These are phyloP conservation scores for Aspergillus biplanus DNA, from an alignment of 495 filamentous ascomycete species.

Conservation along the genomic window DNA sequence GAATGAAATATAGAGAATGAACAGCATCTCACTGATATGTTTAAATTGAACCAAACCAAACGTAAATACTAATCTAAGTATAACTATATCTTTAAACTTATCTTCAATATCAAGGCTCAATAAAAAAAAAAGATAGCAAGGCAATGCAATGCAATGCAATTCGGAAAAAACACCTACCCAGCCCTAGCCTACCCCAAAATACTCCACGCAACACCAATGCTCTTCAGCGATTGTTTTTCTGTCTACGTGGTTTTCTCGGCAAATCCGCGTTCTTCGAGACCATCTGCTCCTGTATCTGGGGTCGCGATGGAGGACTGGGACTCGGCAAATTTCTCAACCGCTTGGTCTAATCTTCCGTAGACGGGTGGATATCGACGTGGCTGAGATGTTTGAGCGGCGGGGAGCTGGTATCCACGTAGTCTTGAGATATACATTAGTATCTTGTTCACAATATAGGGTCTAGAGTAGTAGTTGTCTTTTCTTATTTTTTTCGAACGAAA, in stretches of 20 bases:
- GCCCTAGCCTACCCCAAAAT: background rate
- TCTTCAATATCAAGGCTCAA: too few relatives aligned
- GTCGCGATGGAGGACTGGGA: slow-evolving; percentile 52
- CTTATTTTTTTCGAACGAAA: too few relatives aligned
- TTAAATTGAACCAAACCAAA: background rate
- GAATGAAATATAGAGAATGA: background rate
- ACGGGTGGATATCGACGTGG: slow-evolving; percentile 68
- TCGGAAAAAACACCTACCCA: too few relatives aligned
- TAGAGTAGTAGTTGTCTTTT: too few relatives aligned
- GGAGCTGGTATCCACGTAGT: slow-evolving; percentile 83
- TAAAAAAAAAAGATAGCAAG: too few relatives aligned
- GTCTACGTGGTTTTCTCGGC: slow-evolving; percentile 44
- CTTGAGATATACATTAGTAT: slow-evolving; percentile 36
- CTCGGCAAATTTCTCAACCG: slow-evolving; percentile 53
- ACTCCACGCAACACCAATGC: slow-evolving; percentile 3
- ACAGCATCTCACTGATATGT: background rate
- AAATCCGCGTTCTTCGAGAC: slow-evolving; percentile 64
- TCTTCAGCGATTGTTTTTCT: background rate
- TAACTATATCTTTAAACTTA: too few relatives aligned
- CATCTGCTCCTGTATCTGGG: slow-evolving; percentile 52
- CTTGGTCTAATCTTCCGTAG: slow-evolving; percentile 61
- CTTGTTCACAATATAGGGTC: background rate
- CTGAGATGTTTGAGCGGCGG: slow-evolving; percentile 65
- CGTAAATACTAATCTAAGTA: too few relatives aligned
- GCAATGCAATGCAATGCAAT: too few relatives aligned